Evolutionary conservation across 1,284 basidiomycete genomes (phyloP).

Genomic region (Boletellus deceptivus): DNA sequence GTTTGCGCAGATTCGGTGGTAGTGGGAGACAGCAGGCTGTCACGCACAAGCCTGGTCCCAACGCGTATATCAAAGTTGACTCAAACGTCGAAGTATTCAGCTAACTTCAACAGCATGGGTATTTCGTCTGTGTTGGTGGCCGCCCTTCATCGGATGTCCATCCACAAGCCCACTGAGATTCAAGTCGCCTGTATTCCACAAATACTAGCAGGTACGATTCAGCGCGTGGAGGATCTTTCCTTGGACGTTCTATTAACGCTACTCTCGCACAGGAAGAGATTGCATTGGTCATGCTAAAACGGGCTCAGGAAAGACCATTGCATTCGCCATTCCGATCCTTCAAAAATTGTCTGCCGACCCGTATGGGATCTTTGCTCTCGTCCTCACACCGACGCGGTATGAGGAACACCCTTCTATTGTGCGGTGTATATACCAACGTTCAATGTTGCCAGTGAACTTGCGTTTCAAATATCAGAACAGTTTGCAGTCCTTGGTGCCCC

Average conservation of each 20-base stretch:
- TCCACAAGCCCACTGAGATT: constrained; percentile 84
- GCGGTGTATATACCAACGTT: not conserved
- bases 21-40: constrained; percentile 17
- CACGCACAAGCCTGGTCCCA: constrained; percentile 5
- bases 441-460: constrained; percentile 71
- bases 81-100: not conserved
- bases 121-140: constrained; percentile 70
- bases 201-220: constrained; percentile 69
- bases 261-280: constrained; percentile 60
- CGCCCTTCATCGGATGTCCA: constrained; percentile 82
- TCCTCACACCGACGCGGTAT: constrained; percentile 92
- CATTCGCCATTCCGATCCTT: constrained; percentile 94
- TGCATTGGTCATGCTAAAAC: constrained; percentile 98
- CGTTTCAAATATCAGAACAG: constrained; percentile 96
- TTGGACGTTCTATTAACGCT: not conserved
- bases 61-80: not conserved
- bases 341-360: constrained; percentile 88
- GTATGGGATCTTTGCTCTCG: constrained; percentile 90
- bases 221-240: not conserved
- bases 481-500: constrained; percentile 88
- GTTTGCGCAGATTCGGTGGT: not conserved
- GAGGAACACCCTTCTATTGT: constrained; percentile 18
- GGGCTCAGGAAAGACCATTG: constrained; percentile 96
- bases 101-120: constrained; percentile 67
- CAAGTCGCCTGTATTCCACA: constrained; percentile 90